Percentiles rank a stretch among this genome's conserved stretches.
Evolutionary conservation across 306 rosid genomes (phyloP).

Genomic region (Crotalaria pallida): DNA sequence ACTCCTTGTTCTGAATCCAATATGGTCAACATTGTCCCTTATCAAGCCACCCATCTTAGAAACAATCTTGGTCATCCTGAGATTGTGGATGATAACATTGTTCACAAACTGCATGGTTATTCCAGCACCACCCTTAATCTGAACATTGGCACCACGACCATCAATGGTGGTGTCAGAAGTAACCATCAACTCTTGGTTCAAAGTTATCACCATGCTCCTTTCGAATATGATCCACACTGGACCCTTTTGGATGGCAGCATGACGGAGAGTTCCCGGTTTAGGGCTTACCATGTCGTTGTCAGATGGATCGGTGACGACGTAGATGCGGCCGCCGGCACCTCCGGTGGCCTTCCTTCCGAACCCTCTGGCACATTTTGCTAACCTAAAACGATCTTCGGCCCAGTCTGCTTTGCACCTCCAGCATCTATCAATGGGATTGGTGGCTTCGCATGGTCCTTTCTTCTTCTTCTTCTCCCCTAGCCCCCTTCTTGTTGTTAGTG

Average conservation of each 20-base stretch:
- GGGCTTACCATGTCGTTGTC: conserved; percentile 35
- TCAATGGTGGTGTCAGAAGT: conserved; percentile 62
- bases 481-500: conserved; percentile 39
- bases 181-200: conserved; percentile 39
- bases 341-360: conserved; percentile 54
- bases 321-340: conserved; percentile 33
- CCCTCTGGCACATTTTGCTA: conserved; percentile 46
- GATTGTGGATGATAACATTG: conserved; percentile 47
- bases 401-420: conserved; percentile 54
- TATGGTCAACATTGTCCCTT: conserved; percentile 36
- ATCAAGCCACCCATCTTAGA: conserved; percentile 35
- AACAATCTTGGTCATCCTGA: conserved; percentile 34
- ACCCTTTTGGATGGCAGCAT: conserved; percentile 32
- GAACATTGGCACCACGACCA: conserved; percentile 56
- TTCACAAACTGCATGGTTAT: conserved; percentile 36
- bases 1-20: conserved; percentile 31
- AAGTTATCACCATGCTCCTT: conserved; percentile 42
- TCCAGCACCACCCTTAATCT: conserved; percentile 49
- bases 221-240: conserved; percentile 64
- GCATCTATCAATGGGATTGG: conserved; percentile 75
- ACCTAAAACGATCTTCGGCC: conserved; percentile 35
- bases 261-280: conserved; percentile 51
- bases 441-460: conserved; percentile 38
- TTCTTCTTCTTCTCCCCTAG: background rate
- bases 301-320: conserved; percentile 41